Percentiles rank a stretch among this genome's conserved stretches.
Conservation (phyloP, 306 rosid species). For the Cucumis cinereus region DNA sequence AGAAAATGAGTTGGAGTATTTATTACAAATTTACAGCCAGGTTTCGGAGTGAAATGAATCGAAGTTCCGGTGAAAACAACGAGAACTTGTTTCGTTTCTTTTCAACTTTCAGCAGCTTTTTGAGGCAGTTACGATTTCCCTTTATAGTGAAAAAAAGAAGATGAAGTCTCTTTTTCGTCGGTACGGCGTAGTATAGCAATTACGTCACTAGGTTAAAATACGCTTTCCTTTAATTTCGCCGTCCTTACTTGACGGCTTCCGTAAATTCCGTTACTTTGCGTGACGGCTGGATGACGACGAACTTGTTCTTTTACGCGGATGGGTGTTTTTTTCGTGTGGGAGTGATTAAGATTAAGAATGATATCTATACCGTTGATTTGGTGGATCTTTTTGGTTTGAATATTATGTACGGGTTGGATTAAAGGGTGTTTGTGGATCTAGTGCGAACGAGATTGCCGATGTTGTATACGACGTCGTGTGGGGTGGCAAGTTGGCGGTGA, state of each 20-base stretch:
- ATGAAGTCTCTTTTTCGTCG: not conserved
- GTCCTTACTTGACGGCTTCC: not conserved
- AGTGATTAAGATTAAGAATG: not conserved
- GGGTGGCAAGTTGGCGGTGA: not conserved
- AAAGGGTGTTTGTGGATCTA: not conserved
- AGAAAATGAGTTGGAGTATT: not conserved
- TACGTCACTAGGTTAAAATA: not conserved
- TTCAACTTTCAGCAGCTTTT: not conserved
- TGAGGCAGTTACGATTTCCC: not conserved
- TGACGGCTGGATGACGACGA: conserved; percentile 1
- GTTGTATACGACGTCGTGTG: not conserved
- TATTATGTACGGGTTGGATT: not conserved
- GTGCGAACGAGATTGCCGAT: not conserved
- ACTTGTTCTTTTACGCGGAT: not conserved
- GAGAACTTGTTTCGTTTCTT: not conserved
- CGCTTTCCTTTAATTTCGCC: not conserved
- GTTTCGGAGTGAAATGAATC: not conserved
- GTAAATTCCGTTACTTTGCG: not conserved
- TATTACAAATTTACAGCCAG: not conserved
- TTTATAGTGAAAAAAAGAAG: not conserved
- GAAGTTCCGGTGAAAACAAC: not conserved
- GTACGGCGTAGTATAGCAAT: not conserved
- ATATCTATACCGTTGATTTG: not conserved
- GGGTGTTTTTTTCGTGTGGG: not conserved
- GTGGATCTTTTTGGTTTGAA: not conserved